Conservation (phyloP, 1,284 basidiomycete genomes). For the Paramarasmius palmivorus region DNA sequence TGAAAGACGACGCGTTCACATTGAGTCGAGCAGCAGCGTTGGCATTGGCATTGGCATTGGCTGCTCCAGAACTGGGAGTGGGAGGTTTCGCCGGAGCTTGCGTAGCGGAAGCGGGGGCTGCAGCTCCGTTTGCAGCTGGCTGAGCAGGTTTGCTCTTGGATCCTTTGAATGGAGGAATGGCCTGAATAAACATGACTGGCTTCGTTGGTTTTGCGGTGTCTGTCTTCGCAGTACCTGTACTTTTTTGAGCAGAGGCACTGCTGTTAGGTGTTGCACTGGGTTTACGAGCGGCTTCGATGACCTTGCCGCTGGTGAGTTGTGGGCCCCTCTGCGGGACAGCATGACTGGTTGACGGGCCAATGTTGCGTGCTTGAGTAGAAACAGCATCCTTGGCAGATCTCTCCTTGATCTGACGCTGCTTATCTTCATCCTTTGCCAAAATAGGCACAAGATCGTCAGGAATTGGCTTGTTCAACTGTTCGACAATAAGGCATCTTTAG, state of each 20-base stretch:
- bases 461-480: conserved; percentile 87
- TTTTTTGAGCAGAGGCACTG: conserved; percentile 30
- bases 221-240: conserved; percentile 36
- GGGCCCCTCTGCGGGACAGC: conserved; percentile 29
- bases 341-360: conserved; percentile 44
- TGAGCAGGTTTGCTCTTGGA: conserved; percentile 27
- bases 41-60: conserved; percentile 43
- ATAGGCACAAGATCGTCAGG: conserved; percentile 94
- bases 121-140: conserved; percentile 28
- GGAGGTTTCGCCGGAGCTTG: conserved; percentile 21
- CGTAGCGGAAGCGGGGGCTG: conserved; percentile 24
- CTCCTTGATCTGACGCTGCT: conserved; percentile 81
- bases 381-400: conserved; percentile 71
- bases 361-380: conserved; percentile 63
- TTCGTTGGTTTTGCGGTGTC: conserved; percentile 35
- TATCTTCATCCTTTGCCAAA: conserved; percentile 86
- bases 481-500: conserved; percentile 8
- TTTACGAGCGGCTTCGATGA: conserved; percentile 14
- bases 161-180: conserved; percentile 92
- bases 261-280: conserved; percentile 12
- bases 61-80: conserved; percentile 31
- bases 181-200: conserved; percentile 75
- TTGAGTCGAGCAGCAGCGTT: conserved; percentile 55
- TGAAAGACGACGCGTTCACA: conserved; percentile 78
- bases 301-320: conserved; percentile 10